phyloP scores from a whole-genome alignment of 306 rosid genomes.

The Rosa multiflora region DNA sequence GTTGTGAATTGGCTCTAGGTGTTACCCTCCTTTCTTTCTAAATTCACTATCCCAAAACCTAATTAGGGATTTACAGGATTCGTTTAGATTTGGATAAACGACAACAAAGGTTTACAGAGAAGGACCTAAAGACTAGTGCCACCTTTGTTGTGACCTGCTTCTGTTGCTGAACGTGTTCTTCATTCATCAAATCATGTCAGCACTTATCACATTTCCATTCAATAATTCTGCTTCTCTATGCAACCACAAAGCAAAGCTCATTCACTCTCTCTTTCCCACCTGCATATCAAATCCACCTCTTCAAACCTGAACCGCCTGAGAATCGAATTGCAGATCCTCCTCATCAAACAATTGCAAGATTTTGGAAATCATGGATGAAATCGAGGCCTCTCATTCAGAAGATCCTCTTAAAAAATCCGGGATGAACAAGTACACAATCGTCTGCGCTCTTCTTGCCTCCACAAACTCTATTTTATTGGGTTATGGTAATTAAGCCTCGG shows the following conservation, averaged over 20 bases:
- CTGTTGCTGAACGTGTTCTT: constrained; percentile 16
- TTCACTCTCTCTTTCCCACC: constrained; percentile 27
- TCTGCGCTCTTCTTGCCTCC: constrained; percentile 75
- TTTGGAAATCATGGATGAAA: not conserved
- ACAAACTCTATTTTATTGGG: constrained; percentile 77
- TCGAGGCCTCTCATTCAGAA: not conserved
- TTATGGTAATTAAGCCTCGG: constrained; percentile 47
- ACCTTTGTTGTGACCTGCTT: not conserved
- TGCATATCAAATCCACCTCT: constrained; percentile 20
- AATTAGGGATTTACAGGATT: not conserved
- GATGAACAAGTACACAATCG: constrained; percentile 62
- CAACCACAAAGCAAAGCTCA: not conserved
- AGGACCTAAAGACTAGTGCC: not conserved
- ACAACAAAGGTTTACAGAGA: not conserved
- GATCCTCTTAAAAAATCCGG: constrained; percentile 10
- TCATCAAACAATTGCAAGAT: not conserved
- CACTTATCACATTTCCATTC: constrained; percentile 2
- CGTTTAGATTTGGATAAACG: not conserved
- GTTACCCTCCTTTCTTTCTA: not conserved
- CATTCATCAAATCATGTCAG: constrained; percentile 21
- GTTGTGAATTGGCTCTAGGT: too few species aligned
- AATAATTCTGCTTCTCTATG: constrained; percentile 3
- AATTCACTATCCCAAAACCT: not conserved
- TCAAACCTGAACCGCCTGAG: constrained; percentile 8
- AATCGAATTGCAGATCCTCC: not conserved